These are phyloP conservation scores for Collybia mongolica DNA, from an alignment of 768 basidiomycete species.

Conservation along the genomic window DNA sequence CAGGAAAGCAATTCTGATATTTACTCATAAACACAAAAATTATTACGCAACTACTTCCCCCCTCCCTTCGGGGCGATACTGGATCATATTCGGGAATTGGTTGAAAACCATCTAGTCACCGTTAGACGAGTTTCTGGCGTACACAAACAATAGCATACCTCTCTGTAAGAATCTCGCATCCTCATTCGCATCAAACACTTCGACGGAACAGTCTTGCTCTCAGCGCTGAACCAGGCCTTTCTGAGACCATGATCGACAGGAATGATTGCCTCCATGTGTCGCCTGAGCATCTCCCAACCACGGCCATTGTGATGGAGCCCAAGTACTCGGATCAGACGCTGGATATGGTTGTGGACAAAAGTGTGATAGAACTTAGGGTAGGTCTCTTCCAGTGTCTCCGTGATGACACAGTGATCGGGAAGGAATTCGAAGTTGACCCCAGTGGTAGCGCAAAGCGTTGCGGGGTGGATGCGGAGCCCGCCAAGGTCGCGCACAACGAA, in stretches of 20 bases:
- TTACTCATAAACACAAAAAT: neutral
- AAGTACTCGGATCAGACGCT: constrained; percentile 53
- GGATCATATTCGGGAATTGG: constrained; percentile 53
- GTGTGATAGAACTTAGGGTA: constrained; percentile 62
- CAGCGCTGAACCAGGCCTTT: constrained; percentile 44
- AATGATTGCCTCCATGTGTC: constrained; percentile 42
- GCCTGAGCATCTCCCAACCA: constrained; percentile 50
- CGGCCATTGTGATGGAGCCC: constrained; percentile 49
- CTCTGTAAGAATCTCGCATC: constrained; percentile 52
- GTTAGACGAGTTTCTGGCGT: constrained; percentile 2
- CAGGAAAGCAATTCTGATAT: neutral
- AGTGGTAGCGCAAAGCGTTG: constrained; percentile 44
- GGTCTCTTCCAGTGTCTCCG: constrained; percentile 44
- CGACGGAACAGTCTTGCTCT: constrained; percentile 39
- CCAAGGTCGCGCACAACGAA: constrained; percentile 60
- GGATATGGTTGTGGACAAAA: constrained; percentile 58
- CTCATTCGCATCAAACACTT: constrained; percentile 63
- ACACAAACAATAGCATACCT: constrained; percentile 33
- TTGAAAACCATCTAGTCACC: constrained; percentile 47
- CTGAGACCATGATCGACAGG: constrained; percentile 44
- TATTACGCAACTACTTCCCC: neutral
- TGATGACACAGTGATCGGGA: constrained; percentile 51
- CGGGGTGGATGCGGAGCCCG: constrained; percentile 53
- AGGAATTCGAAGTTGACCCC: constrained; percentile 52
- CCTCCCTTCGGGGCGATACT: constrained; percentile 32